Evolutionary conservation across 345 rosid genomes (phyloP).

Genomic region (Salix arbutifolia): DNA sequence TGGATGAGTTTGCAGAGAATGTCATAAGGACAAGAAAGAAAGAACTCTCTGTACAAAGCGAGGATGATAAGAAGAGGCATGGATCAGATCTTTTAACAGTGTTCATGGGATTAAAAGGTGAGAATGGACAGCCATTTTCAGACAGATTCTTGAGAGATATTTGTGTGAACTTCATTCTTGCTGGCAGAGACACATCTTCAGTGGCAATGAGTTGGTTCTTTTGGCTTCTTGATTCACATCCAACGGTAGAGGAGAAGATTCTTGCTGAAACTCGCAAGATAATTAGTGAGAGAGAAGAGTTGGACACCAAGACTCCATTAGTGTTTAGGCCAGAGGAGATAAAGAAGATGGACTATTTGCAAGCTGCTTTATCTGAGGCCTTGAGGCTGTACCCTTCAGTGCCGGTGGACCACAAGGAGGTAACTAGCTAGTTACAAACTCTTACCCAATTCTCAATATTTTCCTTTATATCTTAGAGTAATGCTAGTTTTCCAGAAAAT

Average conservation of each 20-base stretch:
- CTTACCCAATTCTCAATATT: not conserved
- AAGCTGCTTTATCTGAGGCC: conserved; percentile 90
- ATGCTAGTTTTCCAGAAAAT: not conserved
- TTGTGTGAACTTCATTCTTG: conserved; percentile 89
- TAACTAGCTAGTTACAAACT: conserved; percentile 18
- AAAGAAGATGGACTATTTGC: conserved; percentile 93
- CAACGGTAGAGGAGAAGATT: conserved; percentile 56
- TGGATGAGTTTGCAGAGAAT: conserved; percentile 68
- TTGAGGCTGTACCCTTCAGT: conserved; percentile 93
- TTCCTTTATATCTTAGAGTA: not conserved
- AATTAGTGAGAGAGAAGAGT: conserved; percentile 41
- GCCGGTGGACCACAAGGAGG: conserved; percentile 97
- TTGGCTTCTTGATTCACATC: conserved; percentile 74
- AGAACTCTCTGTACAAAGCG: conserved; percentile 39
- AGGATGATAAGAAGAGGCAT: conserved; percentile 20
- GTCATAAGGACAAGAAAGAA: conserved; percentile 76
- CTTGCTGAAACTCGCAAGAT: conserved; percentile 54
- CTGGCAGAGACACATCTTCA: conserved; percentile 96
- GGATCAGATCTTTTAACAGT: conserved; percentile 72
- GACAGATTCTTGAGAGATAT: conserved; percentile 85
- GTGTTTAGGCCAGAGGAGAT: conserved; percentile 75
- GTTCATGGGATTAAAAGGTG: conserved; percentile 59
- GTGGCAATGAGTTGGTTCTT: conserved; percentile 94
- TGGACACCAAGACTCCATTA: conserved; percentile 18
- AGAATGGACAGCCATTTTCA: conserved; percentile 52